Evolutionary conservation across 1,284 basidiomycete species (phyloP), one percentile per base, ranked within the genome.

Genomic region (Takashimella koratensis): DNA sequence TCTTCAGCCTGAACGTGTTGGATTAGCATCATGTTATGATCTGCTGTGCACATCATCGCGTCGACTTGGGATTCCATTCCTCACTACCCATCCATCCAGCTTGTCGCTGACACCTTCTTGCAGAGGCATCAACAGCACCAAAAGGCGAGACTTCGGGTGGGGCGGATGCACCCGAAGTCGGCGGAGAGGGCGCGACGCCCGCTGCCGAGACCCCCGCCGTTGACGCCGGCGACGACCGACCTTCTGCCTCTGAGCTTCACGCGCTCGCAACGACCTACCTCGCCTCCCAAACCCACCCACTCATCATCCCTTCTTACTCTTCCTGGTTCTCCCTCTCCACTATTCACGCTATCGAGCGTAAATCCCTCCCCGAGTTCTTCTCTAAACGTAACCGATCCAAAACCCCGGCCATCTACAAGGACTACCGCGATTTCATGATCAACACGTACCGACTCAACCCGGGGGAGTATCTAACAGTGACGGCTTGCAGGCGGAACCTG

Each of bases 391-490:
- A 96, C 75, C 79, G 95, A 63, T 89, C 87, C 61, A 99, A 99
- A 79, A 97, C 94, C 0, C 95, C 95, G 0, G 83, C 88, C 25
- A 91, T 98, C 63, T 99, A 98, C 82, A 98, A 98, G 76, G 95
- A 98, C 75, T 99, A 99, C 73, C 86, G 95, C 59, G 95, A 99
- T 80, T 99, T 99, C 68, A 99, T 99, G 92, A 85, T 99, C 76
- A 97, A 99, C 79, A 95, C 95, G 3, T 98, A 98, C 77, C 83
- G 95, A 43, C 81, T 99, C 47, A 84, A 96, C 60, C 96, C 95
- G 1, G 84, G 84, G 42, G 95, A 99, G 75, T 99, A 99, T 70
- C 82, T 99, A 53, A 99, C 96, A 6, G 91, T 98, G 57, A 99
- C 95, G 2, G 95, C 95, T 1, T 99, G 95, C 71, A 78, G 95